These are phyloP conservation scores for Bolboschoenoplectus hybrid DNA, from an alignment of 202 grass and related monocot species.

Conservation along the genomic window DNA sequence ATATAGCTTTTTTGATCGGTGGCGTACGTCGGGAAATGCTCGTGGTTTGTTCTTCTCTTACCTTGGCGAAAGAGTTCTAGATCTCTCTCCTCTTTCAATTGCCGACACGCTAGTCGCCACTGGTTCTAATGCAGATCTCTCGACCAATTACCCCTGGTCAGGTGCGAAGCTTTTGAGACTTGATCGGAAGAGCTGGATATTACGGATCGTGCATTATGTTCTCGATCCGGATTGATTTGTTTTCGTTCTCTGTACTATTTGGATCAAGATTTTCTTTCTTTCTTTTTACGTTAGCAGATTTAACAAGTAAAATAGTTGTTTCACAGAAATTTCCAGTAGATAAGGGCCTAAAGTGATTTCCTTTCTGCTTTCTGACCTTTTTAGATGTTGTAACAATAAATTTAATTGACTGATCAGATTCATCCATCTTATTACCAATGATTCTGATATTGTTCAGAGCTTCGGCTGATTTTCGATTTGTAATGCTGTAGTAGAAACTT, in stretches of 20 bases:
- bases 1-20: neutral
- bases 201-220: slow-evolving; percentile 14
- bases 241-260: slow-evolving; percentile 4
- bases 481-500: neutral
- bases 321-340: neutral
- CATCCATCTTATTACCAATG: neutral
- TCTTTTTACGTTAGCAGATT: neutral
- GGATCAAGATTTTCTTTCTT: neutral
- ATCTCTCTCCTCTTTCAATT: slow-evolving; percentile 25
- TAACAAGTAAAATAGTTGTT: neutral
- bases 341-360: neutral
- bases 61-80: neutral
- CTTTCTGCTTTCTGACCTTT: neutral
- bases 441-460: neutral
- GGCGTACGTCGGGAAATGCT: slow-evolving; percentile 34
- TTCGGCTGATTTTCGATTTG: neutral
- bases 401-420: neutral
- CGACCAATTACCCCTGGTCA: slow-evolving; percentile 62
- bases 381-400: too few relatives aligned
- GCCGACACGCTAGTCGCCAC: neutral
- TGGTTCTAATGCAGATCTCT: slow-evolving; percentile 44
- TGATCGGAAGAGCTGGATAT: slow-evolving; percentile 29
- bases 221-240: neutral
- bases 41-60: neutral
- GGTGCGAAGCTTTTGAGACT: slow-evolving; percentile 53